Base-by-base conservation (phyloP, 2,329 filamentous ascomycete species). In the Xylaria sp. region DNA sequence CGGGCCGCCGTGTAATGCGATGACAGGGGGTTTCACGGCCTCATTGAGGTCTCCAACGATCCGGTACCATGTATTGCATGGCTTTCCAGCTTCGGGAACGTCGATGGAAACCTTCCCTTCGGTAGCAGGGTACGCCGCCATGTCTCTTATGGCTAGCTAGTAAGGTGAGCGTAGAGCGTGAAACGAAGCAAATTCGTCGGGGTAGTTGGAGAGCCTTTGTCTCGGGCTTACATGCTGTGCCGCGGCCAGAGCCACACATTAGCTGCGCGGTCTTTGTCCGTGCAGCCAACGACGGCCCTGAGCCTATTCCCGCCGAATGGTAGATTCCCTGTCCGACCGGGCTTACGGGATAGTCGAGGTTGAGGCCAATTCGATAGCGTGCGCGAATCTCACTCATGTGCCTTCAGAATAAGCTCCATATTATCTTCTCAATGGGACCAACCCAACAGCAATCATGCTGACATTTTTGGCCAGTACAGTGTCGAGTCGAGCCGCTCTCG, bases 11-110 rank as follows among this genome's bases (percentile, higher is more conserved):
- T 72, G 71, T 3, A 75, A 66, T 5, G 57, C 64, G 46, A 75
- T 61, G n/a, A 75, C 28, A 1, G 72, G 63, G 10, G 70, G 1
- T 85, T 87, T 0, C 2, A 4, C 1, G 13, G 44, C 7, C 3
- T 50, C 6, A 37, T 70, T 12, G 39, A 44, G 5, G 13, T 44
- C 18, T 6, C 39, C 39, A 6, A 44, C 10, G 18, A 72, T 25
- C 20, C 63, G 67, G 41, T 73, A 72, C 66, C 66, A 73, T 1
- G 69, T 71, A 37, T 62, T 51, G 25, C 60, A 64, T 44, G 62
- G 41, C 15, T 65, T 58, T 13, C 28, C 52, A 13, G 25, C 41
- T 2, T 46, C 8, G 0, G 60, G 51, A 12, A 20, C 18, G 6
- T 34, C n/a, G 7, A 63, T 3, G 60, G 39, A 13, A 15, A 55